phyloP scores from a whole-genome alignment of 2,329 filamentous ascomycete species.

The Exophiala spinifera region DNA sequence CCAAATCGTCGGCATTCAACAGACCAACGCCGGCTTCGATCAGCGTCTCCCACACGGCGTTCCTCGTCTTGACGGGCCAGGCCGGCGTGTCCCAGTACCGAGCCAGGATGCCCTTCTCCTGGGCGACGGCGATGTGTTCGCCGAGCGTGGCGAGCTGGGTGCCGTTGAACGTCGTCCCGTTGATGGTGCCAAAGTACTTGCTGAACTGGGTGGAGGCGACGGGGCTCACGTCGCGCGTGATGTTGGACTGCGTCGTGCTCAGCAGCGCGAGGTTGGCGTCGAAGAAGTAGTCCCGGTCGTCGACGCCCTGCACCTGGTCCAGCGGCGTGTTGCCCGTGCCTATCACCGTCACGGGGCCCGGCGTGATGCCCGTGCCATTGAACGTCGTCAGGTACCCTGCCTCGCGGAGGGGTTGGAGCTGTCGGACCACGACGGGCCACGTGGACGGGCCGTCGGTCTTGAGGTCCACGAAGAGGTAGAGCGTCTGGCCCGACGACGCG shows the following conservation, averaged over 20 bases:
- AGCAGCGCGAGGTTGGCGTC: conserved; percentile 55
- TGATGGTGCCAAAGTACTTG: conserved; percentile 40
- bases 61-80: conserved; percentile 58
- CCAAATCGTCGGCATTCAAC: conserved; percentile 63
- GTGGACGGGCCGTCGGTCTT: conserved; percentile 58
- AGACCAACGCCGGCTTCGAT: conserved; percentile 58
- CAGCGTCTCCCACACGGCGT: conserved; percentile 57
- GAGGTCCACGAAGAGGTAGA: conserved; percentile 64
- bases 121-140: conserved; percentile 53
- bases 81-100: conserved; percentile 63
- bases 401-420: conserved; percentile 55
- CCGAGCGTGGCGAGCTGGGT: conserved; percentile 51
- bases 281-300: conserved; percentile 57
- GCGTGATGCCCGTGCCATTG: conserved; percentile 46
- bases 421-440: conserved; percentile 55
- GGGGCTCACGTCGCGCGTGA: conserved; percentile 50
- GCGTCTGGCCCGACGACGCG: conserved; percentile 52
- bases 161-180: conserved; percentile 44
- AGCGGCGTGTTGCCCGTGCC: conserved; percentile 59
- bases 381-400: conserved; percentile 54
- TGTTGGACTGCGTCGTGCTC: conserved; percentile 44
- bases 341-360: conserved; percentile 57
- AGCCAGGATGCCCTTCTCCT: conserved; percentile 55
- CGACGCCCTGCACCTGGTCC: conserved; percentile 44
- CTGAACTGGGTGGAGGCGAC: conserved; percentile 55